phyloP scores from a whole-genome alignment of 768 basidiomycete genomes.

The Polyporus arcularius region DNA sequence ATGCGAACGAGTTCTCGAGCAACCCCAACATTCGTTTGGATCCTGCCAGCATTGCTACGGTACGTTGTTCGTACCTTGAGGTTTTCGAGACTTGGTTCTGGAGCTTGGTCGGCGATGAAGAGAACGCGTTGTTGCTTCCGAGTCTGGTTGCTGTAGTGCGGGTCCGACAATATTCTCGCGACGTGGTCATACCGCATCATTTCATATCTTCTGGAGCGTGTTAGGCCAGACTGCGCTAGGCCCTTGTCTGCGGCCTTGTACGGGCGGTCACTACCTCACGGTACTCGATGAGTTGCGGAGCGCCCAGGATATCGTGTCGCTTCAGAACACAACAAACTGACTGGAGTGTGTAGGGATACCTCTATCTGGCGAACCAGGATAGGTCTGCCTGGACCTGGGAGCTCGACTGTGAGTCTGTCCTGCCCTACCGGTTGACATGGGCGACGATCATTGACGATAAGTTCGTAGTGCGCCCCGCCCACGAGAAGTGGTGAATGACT shows the following conservation, averaged over 20 bases:
- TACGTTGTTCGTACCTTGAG: slow-evolving; percentile 34
- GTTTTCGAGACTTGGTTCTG: not conserved
- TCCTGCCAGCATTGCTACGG: slow-evolving; percentile 72
- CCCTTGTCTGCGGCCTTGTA: too few species aligned
- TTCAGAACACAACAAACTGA: not conserved
- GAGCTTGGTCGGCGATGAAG: not conserved
- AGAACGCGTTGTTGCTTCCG: not conserved
- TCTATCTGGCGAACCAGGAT: slow-evolving; percentile 68
- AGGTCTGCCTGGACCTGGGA: slow-evolving; percentile 80
- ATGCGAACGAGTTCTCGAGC: slow-evolving; percentile 38
- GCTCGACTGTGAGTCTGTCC: slow-evolving; percentile 59
- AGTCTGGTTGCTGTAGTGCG: too few species aligned
- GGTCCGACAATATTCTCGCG: too few species aligned
- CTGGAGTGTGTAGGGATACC: slow-evolving; percentile 49
- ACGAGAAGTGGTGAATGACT: slow-evolving; percentile 48
- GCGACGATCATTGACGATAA: too few species aligned
- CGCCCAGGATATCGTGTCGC: not conserved
- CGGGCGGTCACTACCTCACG: too few species aligned
- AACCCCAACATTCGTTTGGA: slow-evolving; percentile 52
- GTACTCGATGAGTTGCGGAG: too few species aligned
- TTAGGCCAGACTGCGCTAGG: too few species aligned
- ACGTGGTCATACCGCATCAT: too few species aligned
- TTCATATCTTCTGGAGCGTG: too few species aligned
- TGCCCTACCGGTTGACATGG: too few species aligned
- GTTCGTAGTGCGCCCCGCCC: slow-evolving; percentile 48